These are phyloP conservation scores for Rhizopus microsporus DNA, from an alignment of 371 early-diverging fungal species.

Conservation along the genomic window DNA sequence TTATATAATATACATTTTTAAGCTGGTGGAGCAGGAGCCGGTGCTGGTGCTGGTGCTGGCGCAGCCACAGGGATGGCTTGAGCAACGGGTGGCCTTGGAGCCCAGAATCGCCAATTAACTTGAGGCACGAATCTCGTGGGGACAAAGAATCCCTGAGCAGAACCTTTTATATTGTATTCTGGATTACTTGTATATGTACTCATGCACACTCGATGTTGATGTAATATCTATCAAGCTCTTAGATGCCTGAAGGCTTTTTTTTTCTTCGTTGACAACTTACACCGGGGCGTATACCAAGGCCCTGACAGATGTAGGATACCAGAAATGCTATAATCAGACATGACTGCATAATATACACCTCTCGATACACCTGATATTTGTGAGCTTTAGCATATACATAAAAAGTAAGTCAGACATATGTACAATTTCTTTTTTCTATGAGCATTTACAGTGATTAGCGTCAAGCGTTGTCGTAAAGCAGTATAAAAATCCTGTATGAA, in stretches of 20 bases:
- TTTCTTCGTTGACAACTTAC: not conserved
- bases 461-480: constrained; percentile 35
- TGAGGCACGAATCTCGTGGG: not conserved
- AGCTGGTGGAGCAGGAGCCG: too few species aligned
- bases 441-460: constrained; percentile 25
- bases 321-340: constrained; percentile 26
- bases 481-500: constrained; percentile 68
- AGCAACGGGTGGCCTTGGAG: not conserved
- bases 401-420: not conserved
- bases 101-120: constrained; percentile 3
- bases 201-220: constrained; percentile 2
- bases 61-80: not conserved
- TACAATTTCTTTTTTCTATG: not conserved
- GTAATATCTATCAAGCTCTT: not conserved
- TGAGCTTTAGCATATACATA: constrained; percentile 7
- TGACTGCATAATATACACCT: constrained; percentile 33
- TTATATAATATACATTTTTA: too few species aligned
- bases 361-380: constrained; percentile 20
- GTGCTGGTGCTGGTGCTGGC: too few species aligned
- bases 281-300: not conserved
- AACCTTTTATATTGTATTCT: constrained; percentile 4
- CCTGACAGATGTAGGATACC: constrained; percentile 21
- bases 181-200: constrained; percentile 3
- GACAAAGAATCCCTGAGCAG: not conserved
- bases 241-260: not conserved